These are phyloP conservation scores for Mucor sp. DNA, from an alignment of 371 early-diverging fungal genomes.

Conservation along the genomic window DNA sequence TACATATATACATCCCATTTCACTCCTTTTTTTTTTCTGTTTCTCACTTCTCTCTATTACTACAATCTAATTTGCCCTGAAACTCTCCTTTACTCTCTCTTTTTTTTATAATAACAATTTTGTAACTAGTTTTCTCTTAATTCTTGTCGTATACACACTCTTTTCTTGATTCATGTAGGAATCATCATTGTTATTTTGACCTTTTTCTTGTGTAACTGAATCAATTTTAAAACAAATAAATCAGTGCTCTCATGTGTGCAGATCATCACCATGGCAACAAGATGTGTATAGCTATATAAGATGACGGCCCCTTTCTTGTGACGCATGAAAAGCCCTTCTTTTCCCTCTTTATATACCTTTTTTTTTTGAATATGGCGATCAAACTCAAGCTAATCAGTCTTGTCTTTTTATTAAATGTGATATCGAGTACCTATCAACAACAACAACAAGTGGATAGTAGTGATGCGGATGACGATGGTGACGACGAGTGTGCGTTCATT, in stretches of 20 bases:
- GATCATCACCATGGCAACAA: neutral
- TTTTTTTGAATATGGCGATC: neutral
- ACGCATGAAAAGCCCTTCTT: constrained; percentile 2
- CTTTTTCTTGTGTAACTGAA: neutral
- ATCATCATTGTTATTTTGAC: neutral
- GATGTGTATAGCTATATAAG: neutral
- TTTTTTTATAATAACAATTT: constrained; percentile 2
- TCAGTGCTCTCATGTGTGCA: neutral
- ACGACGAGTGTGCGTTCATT: constrained; percentile 35
- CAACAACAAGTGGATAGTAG: neutral
- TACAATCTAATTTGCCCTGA: constrained; percentile 5
- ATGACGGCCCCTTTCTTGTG: neutral
- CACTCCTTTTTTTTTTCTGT: neutral
- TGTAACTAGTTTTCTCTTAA: constrained; percentile 7
- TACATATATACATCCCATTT: constrained; percentile 3
- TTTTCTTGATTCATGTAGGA: neutral
- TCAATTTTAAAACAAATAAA: neutral
- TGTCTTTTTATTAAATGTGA: neutral
- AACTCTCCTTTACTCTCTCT: neutral
- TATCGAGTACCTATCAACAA: constrained; percentile 1
- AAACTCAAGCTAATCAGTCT: neutral
- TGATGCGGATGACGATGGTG: constrained; percentile 24
- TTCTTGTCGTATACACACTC: constrained; percentile 1
- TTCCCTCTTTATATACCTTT: constrained; percentile 5
- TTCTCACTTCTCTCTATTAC: neutral